phyloP scores from a whole-genome alignment of 306 rosid genomes.

The Cucumis melo region DNA sequence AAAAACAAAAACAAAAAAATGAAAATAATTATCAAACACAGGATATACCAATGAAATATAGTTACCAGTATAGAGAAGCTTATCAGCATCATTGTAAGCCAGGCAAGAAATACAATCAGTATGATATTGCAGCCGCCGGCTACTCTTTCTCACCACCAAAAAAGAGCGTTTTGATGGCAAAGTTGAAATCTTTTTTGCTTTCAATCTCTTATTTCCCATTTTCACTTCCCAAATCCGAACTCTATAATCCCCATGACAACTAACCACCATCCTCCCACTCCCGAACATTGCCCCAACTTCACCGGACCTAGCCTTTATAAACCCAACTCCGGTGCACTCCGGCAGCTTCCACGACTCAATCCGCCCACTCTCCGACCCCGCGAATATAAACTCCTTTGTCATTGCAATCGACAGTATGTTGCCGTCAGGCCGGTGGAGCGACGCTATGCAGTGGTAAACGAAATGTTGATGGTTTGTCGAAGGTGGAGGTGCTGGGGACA shows the following conservation, averaged over 20 bases:
- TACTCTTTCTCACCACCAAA: constrained; percentile 16
- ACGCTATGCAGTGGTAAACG: constrained; percentile 43
- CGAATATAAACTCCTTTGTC: constrained; percentile 29
- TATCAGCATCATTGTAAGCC: constrained; percentile 38
- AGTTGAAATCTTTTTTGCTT: constrained; percentile 25
- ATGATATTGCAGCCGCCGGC: constrained; percentile 11
- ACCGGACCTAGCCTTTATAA: constrained; percentile 25
- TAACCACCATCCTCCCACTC: constrained; percentile 23
- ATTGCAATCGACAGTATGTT: constrained; percentile 29
- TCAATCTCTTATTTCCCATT: constrained; percentile 14
- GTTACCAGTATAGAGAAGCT: constrained; percentile 27
- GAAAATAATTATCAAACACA: no score
- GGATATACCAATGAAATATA: no score
- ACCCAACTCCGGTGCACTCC: constrained; percentile 34
- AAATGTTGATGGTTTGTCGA: constrained; percentile 26
- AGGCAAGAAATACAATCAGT: constrained; percentile 30
- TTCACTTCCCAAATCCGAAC: constrained; percentile 33
- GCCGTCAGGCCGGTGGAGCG: constrained; percentile 44
- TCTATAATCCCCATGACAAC: constrained; percentile 30
- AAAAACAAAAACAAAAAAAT: no score
- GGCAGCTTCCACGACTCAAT: constrained; percentile 41
- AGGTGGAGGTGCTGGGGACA: constrained; percentile 10
- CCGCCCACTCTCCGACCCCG: constrained; percentile 35
- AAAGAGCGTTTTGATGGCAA: constrained; percentile 21
- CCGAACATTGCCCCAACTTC: constrained; percentile 30